Evolutionary conservation across 176 grass and related monocot genomes (phyloP).

Genomic region (Otatea glauca): DNA sequence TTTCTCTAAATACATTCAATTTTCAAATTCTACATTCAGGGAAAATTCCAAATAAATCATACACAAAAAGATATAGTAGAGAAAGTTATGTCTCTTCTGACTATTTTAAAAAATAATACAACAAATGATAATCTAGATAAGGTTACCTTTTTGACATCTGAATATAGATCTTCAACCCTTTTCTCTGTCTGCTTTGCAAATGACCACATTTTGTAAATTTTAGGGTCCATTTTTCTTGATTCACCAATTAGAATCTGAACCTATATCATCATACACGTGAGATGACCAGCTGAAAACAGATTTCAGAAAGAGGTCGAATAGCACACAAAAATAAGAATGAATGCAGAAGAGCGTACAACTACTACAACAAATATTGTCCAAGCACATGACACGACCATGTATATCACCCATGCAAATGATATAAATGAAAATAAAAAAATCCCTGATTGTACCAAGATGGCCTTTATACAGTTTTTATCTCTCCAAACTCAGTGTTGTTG

Average conservation of each 20-base stretch:
- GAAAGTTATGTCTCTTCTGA: background rate
- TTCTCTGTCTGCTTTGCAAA: constrained; percentile 44
- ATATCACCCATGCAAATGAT: background rate
- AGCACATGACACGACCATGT: background rate
- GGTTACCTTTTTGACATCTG: constrained; percentile 35
- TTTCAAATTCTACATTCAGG: background rate
- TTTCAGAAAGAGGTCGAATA: constrained; percentile 2
- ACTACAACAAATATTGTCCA: constrained; percentile 8
- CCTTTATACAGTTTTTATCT: no score
- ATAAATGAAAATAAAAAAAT: background rate
- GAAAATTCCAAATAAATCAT: background rate
- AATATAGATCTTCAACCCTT: constrained; percentile 40
- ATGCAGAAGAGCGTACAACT: background rate
- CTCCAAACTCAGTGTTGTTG: no score
- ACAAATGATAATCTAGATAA: constrained; percentile 24
- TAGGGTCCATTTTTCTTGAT: constrained; percentile 36
- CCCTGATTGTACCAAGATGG: background rate
- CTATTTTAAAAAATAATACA: constrained; percentile 1
- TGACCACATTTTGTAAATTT: constrained; percentile 42
- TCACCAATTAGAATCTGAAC: constrained; percentile 17
- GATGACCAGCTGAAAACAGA: constrained; percentile 12
- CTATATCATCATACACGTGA: background rate
- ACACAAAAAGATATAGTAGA: background rate
- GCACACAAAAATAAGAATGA: constrained; percentile 5
- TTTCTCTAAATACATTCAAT: background rate